Base-by-base conservation (phyloP, 129 eudicot species). In the Flaveria bidentis region DNA sequence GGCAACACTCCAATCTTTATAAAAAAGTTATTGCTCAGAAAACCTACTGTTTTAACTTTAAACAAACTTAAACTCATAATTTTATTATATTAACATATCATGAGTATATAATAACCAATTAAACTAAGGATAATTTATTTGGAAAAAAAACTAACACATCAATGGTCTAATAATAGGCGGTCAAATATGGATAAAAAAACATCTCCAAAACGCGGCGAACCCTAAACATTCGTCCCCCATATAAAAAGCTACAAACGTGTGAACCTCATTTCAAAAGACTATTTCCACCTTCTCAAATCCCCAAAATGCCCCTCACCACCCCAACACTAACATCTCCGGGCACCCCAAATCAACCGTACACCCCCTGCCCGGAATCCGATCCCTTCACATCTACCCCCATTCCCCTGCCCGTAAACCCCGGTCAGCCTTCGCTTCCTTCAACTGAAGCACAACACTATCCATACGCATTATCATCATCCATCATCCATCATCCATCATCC, bases 371-470 rank as follows among this genome's bases (percentile, higher is more conserved):
- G 41, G 41, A 36, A n/a, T 70, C 75, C 30, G 83, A 79, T 66
- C 83, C 66, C 14, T 53, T 46, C 83, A 25, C 30, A 13, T 66
- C 74, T 44, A 80, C 79, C 83, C 61, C 77, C 64, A 30, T 44
- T 63, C 67, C 39, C 64, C 84, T 86, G 86, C 82, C 90, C 90
- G 82, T 60, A 78, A 66, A 83, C 74, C 82, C 45, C 61, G 87
- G 84, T 75, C 80, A 83, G 82, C 66, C 82, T 23, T 72, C 68
- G 63, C 81, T 46, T 75, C 76, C 68, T 30, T 73, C 82, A 84
- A 64, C 84, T 80, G 17, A 13, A 57, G 44, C 56, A 52, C 67
- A 55, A 50, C 67, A 51, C 65, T 79, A 82, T 82, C 67, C 76
- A 36, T 76, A 71, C 78, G 64, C 56, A 66, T 41, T 61, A 2